phyloP scores from a whole-genome alignment of 1,139 yeast genomes.

The Debaryomyces psychrophilus region DNA sequence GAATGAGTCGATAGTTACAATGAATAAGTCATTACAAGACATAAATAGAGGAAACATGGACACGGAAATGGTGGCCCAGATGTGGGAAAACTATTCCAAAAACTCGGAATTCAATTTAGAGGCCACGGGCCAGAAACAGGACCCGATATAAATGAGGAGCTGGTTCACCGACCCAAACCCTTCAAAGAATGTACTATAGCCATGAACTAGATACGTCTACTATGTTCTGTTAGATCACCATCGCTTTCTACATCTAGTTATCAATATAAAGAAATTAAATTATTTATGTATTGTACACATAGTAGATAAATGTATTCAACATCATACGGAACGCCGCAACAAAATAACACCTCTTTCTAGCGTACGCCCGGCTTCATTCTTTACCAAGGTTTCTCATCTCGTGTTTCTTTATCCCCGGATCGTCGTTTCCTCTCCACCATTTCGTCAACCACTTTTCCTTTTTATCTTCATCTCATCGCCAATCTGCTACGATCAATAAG shows the following conservation, averaged over 20 bases:
- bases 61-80: slow-evolving; percentile 71
- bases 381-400: background rate
- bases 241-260: slow-evolving; percentile 1
- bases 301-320: background rate
- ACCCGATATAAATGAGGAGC: slow-evolving; percentile 44
- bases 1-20: slow-evolving; percentile 67
- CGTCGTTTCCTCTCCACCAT: background rate
- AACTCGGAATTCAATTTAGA: slow-evolving; percentile 74
- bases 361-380: background rate
- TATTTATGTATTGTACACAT: slow-evolving; percentile 10
- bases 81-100: slow-evolving; percentile 80
- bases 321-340: background rate
- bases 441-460: background rate
- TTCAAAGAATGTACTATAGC: too few relatives aligned
- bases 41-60: slow-evolving; percentile 70
- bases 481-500: background rate
- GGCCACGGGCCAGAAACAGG: slow-evolving; percentile 65
- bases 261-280: slow-evolving; percentile 7
- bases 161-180: too few relatives aligned
- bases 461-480: background rate
- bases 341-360: background rate
- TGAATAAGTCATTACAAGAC: slow-evolving; percentile 64
- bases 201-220: too few relatives aligned
- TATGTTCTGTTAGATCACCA: too few relatives aligned
- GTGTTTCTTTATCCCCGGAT: background rate